phyloP scores from a whole-genome alignment of 2,329 filamentous ascomycete genomes.

The Chaetomiaceae sp. region DNA sequence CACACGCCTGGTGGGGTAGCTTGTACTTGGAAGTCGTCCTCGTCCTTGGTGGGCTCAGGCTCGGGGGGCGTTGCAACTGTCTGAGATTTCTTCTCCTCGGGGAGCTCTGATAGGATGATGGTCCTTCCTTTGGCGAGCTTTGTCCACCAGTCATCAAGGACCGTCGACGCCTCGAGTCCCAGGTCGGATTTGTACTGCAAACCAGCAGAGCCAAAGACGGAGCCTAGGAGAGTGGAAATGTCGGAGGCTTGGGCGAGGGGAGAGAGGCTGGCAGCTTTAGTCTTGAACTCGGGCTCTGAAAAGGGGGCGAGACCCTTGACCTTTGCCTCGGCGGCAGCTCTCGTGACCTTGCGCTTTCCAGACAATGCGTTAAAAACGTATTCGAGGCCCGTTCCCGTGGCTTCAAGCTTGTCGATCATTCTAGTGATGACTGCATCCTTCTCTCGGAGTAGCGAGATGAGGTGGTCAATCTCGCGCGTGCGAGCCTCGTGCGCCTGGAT shows the following conservation, averaged over 20 bases:
- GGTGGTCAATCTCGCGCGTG: conserved; percentile 37
- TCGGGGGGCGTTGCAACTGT: conserved; percentile 17
- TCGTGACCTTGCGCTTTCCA: conserved; percentile 43
- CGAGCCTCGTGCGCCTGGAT: conserved; percentile 42
- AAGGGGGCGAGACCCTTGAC: conserved; percentile 51
- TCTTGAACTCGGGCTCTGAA: conserved; percentile 37
- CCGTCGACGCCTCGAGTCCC: conserved; percentile 31
- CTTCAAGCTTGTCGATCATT: conserved; percentile 50
- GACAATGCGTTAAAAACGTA: conserved; percentile 49
- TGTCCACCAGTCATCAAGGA: conserved; percentile 48
- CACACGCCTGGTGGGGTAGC: conserved; percentile 38
- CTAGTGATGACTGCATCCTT: conserved; percentile 50
- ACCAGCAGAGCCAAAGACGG: conserved; percentile 37
- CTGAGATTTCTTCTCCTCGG: conserved; percentile 13
- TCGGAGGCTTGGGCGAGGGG: conserved; percentile 29
- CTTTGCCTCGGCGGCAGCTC: conserved; percentile 42
- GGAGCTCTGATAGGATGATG: conserved; percentile 23
- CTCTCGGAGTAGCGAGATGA: conserved; percentile 40
- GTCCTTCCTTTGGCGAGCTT: conserved; percentile 33
- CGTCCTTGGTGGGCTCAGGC: conserved; percentile 24
- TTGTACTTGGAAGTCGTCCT: conserved; percentile 49
- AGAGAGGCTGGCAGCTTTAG: conserved; percentile 16
- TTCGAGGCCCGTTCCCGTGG: conserved; percentile 47
- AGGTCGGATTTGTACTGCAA: conserved; percentile 30
- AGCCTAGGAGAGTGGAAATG: conserved; percentile 35